Conservation (phyloP, 371 early-diverging fungal genomes). For the Mortierella sp. region DNA sequence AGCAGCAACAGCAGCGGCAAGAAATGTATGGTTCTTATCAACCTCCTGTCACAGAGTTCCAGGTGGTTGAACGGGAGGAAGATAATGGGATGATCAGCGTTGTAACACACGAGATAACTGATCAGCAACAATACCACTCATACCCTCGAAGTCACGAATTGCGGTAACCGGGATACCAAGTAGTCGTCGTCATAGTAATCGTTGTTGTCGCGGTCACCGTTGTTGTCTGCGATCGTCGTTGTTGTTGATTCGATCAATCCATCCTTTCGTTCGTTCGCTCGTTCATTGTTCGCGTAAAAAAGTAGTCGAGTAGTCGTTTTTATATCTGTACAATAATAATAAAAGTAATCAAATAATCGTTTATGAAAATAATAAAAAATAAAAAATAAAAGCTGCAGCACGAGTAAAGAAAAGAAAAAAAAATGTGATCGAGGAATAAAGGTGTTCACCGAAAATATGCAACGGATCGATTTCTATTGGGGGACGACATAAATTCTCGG, state of each 20-base stretch:
- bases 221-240: no score
- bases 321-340: not conserved
- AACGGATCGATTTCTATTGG: no score
- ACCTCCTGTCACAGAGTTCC: constrained; percentile 7
- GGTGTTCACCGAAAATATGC: not conserved
- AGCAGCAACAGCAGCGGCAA: not conserved
- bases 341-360: not conserved
- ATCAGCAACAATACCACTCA: not conserved
- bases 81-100: constrained; percentile 24
- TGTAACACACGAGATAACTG: constrained; percentile 10
- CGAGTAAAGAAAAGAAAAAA: not conserved
- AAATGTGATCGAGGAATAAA: not conserved
- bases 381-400: no score
- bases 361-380: no score
- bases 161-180: not conserved
- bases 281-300: no score
- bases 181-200: not conserved
- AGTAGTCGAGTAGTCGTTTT: no score
- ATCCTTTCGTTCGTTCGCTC: no score
- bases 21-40: not conserved
- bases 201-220: no score
- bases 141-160: not conserved
- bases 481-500: no score
- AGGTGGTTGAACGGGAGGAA: constrained; percentile 29
- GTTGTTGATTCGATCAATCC: no score